phyloP scores from a whole-genome alignment of 805 yeast species.

The Danielia reshetovae region DNA sequence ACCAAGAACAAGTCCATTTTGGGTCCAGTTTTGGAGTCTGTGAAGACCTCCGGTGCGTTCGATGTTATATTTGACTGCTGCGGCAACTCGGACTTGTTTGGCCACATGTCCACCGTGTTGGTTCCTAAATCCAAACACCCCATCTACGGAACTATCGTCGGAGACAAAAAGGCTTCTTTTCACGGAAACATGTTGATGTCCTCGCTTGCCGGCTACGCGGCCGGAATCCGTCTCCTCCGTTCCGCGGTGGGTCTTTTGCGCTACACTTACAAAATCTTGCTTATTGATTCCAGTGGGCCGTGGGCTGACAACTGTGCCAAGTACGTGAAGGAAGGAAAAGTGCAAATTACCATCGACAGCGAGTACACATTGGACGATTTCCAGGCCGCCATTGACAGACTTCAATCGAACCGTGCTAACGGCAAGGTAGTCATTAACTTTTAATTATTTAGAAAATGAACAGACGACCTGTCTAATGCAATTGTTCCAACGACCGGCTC shows the following conservation, averaged over 20 bases:
- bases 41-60: slow-evolving; percentile 37
- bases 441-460: too few species aligned
- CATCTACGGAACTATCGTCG: slow-evolving; percentile 53
- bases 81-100: slow-evolving; percentile 52
- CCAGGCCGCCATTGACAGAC: slow-evolving; percentile 46
- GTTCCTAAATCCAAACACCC: slow-evolving; percentile 38
- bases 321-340: slow-evolving; percentile 41
- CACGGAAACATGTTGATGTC: slow-evolving; percentile 1
- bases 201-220: neutral
- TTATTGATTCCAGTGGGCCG: slow-evolving; percentile 7
- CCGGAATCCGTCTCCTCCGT: slow-evolving; percentile 7
- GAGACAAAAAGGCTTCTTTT: slow-evolving; percentile 47
- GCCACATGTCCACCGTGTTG: slow-evolving; percentile 38
- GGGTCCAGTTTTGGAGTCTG: slow-evolving; percentile 32
- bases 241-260: slow-evolving; percentile 18
- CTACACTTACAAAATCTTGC: slow-evolving; percentile 24
- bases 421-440: slow-evolving; percentile 63
- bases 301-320: slow-evolving; percentile 28
- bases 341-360: slow-evolving; percentile 51
- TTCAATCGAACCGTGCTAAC: slow-evolving; percentile 46
- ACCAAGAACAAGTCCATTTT: slow-evolving; percentile 35
- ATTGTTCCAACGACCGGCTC: slow-evolving; percentile 1
- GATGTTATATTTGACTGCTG: slow-evolving; percentile 64
- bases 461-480: too few species aligned
- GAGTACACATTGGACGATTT: slow-evolving; percentile 47